Evolutionary conservation across 2,329 filamentous ascomycete species (phyloP).

Genomic region (Colletotrichum coccodes): DNA sequence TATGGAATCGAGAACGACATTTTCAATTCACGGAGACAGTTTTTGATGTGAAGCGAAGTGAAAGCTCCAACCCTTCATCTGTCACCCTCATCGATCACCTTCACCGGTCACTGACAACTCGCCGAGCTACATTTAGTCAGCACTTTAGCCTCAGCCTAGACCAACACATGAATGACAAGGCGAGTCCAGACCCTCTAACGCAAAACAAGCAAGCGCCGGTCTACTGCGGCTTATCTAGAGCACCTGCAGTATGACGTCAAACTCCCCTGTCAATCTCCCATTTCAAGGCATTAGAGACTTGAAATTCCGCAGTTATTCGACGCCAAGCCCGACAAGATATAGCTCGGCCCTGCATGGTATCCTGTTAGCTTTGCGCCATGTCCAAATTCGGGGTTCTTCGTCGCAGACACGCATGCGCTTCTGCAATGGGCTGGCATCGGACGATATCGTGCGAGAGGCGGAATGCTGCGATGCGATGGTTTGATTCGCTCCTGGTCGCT

Average conservation of each 20-base stretch:
- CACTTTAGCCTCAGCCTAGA: too few species aligned
- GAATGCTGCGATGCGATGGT: slow-evolving; percentile 1
- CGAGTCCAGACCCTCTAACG: slow-evolving; percentile 5
- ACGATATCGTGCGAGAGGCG: background rate
- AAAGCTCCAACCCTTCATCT: too few species aligned
- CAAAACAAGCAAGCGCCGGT: background rate
- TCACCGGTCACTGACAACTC: too few species aligned
- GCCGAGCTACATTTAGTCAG: too few species aligned
- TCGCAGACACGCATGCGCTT: slow-evolving; percentile 2
- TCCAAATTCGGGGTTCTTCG: slow-evolving; percentile 2
- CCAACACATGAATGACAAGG: too few species aligned
- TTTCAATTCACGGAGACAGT: too few species aligned
- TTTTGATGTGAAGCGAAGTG: too few species aligned
- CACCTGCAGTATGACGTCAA: slow-evolving; percentile 31
- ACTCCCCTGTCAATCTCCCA: slow-evolving; percentile 2
- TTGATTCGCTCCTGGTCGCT: slow-evolving; percentile 25
- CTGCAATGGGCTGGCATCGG: background rate
- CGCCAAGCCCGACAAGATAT: slow-evolving; percentile 8
- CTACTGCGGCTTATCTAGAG: slow-evolving; percentile 13
- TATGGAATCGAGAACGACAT: too few species aligned
- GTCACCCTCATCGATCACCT: too few species aligned
- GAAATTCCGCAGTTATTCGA: background rate
- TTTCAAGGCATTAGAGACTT: slow-evolving; percentile 19
- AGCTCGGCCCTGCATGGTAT: background rate
- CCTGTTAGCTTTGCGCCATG: slow-evolving; percentile 17